Evolutionary conservation across 805 yeast species (phyloP).

Genomic region (Phaffomyces opuntiae): DNA sequence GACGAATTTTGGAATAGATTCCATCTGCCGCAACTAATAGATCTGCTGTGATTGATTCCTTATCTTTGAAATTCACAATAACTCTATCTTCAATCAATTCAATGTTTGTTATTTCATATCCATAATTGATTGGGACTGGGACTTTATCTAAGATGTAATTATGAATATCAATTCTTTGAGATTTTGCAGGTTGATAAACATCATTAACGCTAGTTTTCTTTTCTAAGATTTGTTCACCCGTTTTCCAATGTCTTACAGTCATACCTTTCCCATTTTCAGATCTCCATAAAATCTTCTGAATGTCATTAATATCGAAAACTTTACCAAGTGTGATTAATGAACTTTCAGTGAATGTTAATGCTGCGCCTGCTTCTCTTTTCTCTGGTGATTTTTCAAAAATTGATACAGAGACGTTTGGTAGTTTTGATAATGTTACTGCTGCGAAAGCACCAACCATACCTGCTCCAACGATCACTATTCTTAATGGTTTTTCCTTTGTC

Average conservation of each 20-base stretch:
- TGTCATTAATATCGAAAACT: slow-evolving; percentile 10
- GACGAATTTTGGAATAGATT: slow-evolving; percentile 12
- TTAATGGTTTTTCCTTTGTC: background rate
- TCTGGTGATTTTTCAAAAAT: slow-evolving; percentile 10
- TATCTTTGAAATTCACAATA: slow-evolving; percentile 5
- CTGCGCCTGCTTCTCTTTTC: slow-evolving; percentile 13
- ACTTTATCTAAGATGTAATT: slow-evolving; percentile 5
- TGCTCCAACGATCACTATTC: slow-evolving; percentile 3
- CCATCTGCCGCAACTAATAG: slow-evolving; percentile 13
- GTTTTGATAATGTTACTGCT: slow-evolving; percentile 6
- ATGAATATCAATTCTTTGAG: slow-evolving; percentile 9
- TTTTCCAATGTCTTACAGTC: slow-evolving; percentile 11
- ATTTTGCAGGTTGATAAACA: slow-evolving; percentile 6
- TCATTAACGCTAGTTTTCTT: background rate
- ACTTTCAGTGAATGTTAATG: slow-evolving; percentile 10
- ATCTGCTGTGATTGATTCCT: slow-evolving; percentile 6
- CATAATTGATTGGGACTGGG: slow-evolving; percentile 5
- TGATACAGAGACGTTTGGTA: slow-evolving; percentile 9
- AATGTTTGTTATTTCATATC: background rate
- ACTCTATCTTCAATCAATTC: slow-evolving; percentile 3
- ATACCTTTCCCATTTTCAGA: slow-evolving; percentile 1
- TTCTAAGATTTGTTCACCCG: slow-evolving; percentile 5
- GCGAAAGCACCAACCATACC: slow-evolving; percentile 6
- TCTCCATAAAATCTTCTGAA: slow-evolving; percentile 9
- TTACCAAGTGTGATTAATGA: slow-evolving; percentile 3